Conservation (phyloP, 2,329 filamentous ascomycete species). For the Ophiocordyceps camponoti-leonardi region DNA sequence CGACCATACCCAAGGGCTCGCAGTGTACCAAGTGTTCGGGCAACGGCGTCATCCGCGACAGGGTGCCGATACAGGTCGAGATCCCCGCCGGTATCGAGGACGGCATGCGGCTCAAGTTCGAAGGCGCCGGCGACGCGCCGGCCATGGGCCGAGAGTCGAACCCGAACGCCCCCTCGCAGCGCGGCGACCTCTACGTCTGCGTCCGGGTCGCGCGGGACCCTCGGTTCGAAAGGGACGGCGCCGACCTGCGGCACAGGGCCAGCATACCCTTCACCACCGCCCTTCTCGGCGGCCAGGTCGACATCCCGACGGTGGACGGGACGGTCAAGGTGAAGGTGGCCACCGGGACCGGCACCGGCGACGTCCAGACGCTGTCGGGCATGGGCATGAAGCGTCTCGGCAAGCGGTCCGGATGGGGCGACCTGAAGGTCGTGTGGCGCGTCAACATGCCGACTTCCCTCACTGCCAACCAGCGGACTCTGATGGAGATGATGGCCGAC, state of each 20-base stretch:
- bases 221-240: constrained; percentile 74
- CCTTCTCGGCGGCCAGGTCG: constrained; percentile 76
- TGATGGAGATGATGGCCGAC: constrained; percentile 90
- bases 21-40: constrained; percentile 70
- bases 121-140: constrained; percentile 75
- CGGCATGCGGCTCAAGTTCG: constrained; percentile 77
- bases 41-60: constrained; percentile 68
- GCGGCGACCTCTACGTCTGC: constrained; percentile 81
- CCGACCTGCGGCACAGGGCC: constrained; percentile 85
- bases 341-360: constrained; percentile 83
- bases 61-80: constrained; percentile 71
- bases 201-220: constrained; percentile 79
- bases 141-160: constrained; percentile 53
- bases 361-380: constrained; percentile 73
- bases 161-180: constrained; percentile 45
- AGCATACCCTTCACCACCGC: constrained; percentile 85
- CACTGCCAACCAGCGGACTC: constrained; percentile 75
- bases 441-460: constrained; percentile 92
- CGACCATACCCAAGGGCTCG: constrained; percentile 57
- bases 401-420: constrained; percentile 51
- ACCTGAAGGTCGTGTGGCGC: constrained; percentile 87
- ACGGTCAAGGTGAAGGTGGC: constrained; percentile 80
- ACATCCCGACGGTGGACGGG: constrained; percentile 77
- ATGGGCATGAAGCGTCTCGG: constrained; percentile 88
- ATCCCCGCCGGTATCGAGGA: constrained; percentile 94